These are phyloP conservation scores for Glycyrrhiza uralensis DNA, from an alignment of 306 rosid species.

Conservation along the genomic window DNA sequence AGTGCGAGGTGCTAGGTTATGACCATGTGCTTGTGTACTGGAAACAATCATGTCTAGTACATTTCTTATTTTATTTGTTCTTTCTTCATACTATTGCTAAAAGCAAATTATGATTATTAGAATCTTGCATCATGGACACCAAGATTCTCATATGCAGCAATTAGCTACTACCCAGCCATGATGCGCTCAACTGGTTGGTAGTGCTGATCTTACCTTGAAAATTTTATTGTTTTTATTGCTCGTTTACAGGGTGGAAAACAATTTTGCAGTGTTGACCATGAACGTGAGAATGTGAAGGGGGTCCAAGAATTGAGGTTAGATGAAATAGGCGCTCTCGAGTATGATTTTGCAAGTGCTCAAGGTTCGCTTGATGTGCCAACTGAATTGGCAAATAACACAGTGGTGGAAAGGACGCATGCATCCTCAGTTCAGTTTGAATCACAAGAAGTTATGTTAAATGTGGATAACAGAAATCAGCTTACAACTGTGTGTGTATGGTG, in stretches of 20 bases:
- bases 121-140: constrained; percentile 5
- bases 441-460: constrained; percentile 44
- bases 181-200: constrained; percentile 7
- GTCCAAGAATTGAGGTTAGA: constrained; percentile 46
- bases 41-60: not conserved
- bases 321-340: constrained; percentile 44
- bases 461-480: constrained; percentile 40
- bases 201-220: constrained; percentile 22
- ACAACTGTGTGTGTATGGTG: constrained; percentile 70
- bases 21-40: not conserved
- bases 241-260: constrained; percentile 41
- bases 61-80: not conserved
- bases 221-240: constrained; percentile 16
- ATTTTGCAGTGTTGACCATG: constrained; percentile 22
- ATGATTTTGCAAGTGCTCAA: constrained; percentile 36
- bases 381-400: constrained; percentile 32
- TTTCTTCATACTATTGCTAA: not conserved
- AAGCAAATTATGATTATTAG: constrained; percentile 1
- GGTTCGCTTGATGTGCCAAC: constrained; percentile 49
- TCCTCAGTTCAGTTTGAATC: constrained; percentile 52
- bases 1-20: not conserved
- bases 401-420: constrained; percentile 37
- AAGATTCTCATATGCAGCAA: constrained; percentile 1
- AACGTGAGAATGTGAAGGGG: constrained; percentile 28
- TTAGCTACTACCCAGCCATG: constrained; percentile 26